Base-by-base conservation (phyloP, 2,329 filamentous ascomycete genomes). In the Ustulina deusta region DNA sequence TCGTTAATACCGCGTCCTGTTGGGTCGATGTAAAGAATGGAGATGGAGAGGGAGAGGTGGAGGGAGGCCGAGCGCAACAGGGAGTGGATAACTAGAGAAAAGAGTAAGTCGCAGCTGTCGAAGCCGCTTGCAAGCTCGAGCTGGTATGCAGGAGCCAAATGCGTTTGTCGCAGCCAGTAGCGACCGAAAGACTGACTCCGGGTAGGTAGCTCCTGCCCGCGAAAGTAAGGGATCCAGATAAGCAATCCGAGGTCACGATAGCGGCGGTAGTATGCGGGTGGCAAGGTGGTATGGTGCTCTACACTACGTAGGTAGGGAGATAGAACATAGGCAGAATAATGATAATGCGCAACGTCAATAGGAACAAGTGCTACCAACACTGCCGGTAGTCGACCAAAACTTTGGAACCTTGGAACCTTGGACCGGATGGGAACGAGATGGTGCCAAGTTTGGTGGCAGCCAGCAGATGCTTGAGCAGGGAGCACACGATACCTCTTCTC, bases 41-140 rank as follows among this genome's bases (percentile, higher is more conserved):
- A 48, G 51, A 58, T 34, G 17, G 25, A 42, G 58, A 32, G 49
- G 27, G 22, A 48, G 58, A n/a, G 49, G 27, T 36, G 20, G 34
- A 38, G 40, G 32, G 25, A 27, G 46, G 51, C 36, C 17, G 32
- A 49, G 56, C 13, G 48, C 55, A 38, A 34, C 5, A 54, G 40
- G 57, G 48, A 20, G 34, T n/a, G 15, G 54, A 56, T 29, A 40
- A 25, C 29, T 7, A 36, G 34, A 48, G 44, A 42, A 59, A 62
- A 29, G 51, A 62, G 52, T n/a, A 36, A 57, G 36, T 49, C 42
- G 60, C 63, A 61, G 48, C 63, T 66, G 54, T 63, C 63, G 56
- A 63, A 66, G 63, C 56, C 17, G 58, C 61, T 42, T 25, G 38
- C 22, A 63, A 44, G 63, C 36, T 54, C 49, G 9, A 44, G 63